phyloP scores from a whole-genome alignment of 2,329 filamentous ascomycete genomes.

The Hymenoscyphus albidus region DNA sequence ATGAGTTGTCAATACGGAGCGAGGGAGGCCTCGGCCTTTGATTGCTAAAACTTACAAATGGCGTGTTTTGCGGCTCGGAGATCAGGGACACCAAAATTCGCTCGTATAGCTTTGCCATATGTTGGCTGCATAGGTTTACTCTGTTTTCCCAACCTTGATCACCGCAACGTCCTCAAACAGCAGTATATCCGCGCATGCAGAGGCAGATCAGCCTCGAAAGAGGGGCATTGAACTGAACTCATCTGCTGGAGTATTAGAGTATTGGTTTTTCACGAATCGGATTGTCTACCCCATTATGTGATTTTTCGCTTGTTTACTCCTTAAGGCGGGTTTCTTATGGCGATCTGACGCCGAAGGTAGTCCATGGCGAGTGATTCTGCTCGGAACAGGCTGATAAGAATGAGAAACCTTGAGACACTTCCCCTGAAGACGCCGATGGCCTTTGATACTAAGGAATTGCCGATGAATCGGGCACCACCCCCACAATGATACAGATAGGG shows the following conservation, averaged over 20 bases:
- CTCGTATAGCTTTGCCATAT: background rate
- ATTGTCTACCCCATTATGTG: background rate
- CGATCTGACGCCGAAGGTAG: background rate
- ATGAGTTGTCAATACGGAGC: background rate
- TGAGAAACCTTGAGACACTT: background rate
- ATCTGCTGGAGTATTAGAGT: background rate
- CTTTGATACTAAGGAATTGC: no score
- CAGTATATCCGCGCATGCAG: background rate
- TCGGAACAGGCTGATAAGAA: background rate
- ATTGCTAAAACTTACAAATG: background rate
- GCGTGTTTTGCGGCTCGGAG: slow-evolving; percentile 1
- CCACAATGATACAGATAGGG: no score
- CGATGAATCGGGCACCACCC: no score
- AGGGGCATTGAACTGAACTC: background rate
- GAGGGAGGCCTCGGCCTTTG: background rate
- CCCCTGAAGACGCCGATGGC: background rate
- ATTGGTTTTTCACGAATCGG: background rate
- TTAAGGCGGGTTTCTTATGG: background rate
- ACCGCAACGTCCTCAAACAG: background rate
- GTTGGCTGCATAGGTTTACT: background rate
- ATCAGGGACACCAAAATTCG: background rate
- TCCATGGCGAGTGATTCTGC: background rate
- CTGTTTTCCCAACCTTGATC: background rate
- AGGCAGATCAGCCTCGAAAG: background rate
- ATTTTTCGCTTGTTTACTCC: background rate